Evolutionary conservation across 1,284 basidiomycete species (phyloP), one percentile per base, ranked within the genome.

Genomic region (Mycosarcoma maydis): DNA sequence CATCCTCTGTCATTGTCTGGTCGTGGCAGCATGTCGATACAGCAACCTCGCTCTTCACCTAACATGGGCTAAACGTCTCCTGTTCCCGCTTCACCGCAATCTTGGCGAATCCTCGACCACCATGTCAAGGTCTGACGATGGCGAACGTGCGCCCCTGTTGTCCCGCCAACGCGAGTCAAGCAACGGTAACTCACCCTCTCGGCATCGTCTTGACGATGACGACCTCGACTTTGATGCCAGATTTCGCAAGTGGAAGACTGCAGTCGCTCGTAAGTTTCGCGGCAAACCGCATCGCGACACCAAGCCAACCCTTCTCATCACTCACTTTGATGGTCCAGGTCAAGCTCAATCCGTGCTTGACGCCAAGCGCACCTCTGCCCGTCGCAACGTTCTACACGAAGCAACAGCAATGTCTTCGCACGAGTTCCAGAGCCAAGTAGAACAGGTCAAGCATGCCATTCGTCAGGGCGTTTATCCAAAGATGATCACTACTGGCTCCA

Each of bases 401-500:
- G 53, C 41, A 17, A 66, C 68, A 6, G 10, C 49, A 3, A 66
- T 71, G 62, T 45, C 68, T 16, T 64, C 58, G 11, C 27, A 29
- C 3, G 57, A 71, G 3, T 67, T 78, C 22, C 42, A 54, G 24
- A 32, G 40, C 3, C 56, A 77, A 36, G 65, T 81, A 13, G 55
- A 62, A 4, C 44, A 51, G 20, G 76, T 80, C 17, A 66, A 67
- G 17, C 43, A 48, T n/a, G 73, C 80, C 6, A 80, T 81, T 50
- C 36, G 24, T 4, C 48, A 64, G 13, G 75, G 80, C 16, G 20
- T 78, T 23, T 59, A 74, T 22, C 80, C 80, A 11, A 75, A 79
- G 56, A 80, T 80, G 78, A 81, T 81, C 53, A 55, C 73, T 19
- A 69, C 72, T 1, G 80, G 80, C 23, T 72, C 72, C 2, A 75